Conservation (phyloP, 352 stramenopile genomes). For the Phytophthora agathidicida region DNA sequence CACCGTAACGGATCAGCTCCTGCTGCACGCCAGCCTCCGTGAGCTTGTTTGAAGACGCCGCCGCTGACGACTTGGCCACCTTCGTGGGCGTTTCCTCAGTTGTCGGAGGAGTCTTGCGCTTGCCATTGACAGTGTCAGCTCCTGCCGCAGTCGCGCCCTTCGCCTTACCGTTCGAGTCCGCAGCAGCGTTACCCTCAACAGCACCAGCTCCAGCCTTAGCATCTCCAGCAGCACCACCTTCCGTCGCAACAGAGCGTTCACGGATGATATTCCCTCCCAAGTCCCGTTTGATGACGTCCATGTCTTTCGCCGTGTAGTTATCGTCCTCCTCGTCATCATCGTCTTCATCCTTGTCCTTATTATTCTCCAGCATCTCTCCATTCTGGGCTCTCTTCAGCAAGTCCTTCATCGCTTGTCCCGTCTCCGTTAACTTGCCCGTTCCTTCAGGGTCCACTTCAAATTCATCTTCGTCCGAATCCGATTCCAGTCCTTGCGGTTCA, state of each 20-base stretch:
- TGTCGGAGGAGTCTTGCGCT: conserved; percentile 59
- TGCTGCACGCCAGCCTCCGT: conserved; percentile 86
- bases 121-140: conserved; percentile 37
- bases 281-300: conserved; percentile 83
- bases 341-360: conserved; percentile 69
- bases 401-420: conserved; percentile 84
- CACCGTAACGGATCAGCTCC: conserved; percentile 82
- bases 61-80: conserved; percentile 35
- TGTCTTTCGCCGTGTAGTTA: conserved; percentile 79
- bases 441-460: conserved; percentile 73
- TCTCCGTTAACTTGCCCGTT: conserved; percentile 80
- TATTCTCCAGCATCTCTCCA: conserved; percentile 66
- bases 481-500: conserved; percentile 65
- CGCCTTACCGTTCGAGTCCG: conserved; percentile 30
- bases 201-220: conserved; percentile 32
- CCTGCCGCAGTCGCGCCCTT: conserved; percentile 17
- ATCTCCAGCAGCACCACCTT: conserved; percentile 21
- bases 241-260: conserved; percentile 44
- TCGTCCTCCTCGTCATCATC: conserved; percentile 66
- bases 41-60: conserved; percentile 60
- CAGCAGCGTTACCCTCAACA: conserved; percentile 27
- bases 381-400: conserved; percentile 80
- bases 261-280: conserved; percentile 84
- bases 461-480: conserved; percentile 80
- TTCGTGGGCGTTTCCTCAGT: conserved; percentile 59